Evolutionary conservation across 2,329 filamentous ascomycete genomes (phyloP).

Genomic region (Fusarium sororula): DNA sequence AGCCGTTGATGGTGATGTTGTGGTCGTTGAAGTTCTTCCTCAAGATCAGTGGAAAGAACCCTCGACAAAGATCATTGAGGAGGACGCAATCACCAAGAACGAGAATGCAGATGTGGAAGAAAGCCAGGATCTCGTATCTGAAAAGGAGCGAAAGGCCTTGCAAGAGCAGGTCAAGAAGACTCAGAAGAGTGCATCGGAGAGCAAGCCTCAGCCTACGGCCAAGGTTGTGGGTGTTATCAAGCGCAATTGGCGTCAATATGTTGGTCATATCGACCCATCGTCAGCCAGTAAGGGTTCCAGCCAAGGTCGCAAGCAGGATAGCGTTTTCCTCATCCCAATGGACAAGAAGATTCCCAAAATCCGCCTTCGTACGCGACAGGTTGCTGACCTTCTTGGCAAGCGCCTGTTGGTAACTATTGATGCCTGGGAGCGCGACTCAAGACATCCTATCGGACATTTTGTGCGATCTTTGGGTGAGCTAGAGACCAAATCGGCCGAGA

Average conservation of each 20-base stretch:
- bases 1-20: constrained; percentile 88
- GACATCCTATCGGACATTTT: constrained; percentile 93
- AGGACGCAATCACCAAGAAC: constrained; percentile 89
- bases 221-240: constrained; percentile 92
- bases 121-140: constrained; percentile 79
- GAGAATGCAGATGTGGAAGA: constrained; percentile 91
- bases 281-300: constrained; percentile 78
- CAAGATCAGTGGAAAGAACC: constrained; percentile 97
- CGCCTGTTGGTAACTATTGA: constrained; percentile 93
- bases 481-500: constrained; percentile 97
- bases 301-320: constrained; percentile 86
- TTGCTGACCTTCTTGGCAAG: constrained; percentile 87
- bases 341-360: constrained; percentile 98
- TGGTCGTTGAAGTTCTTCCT: constrained; percentile 91
- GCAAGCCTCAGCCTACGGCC: constrained; percentile 86
- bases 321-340: constrained; percentile 95
- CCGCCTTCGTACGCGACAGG: constrained; percentile 88
- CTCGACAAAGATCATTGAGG: constrained; percentile 94
- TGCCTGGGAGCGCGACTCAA: constrained; percentile 91
- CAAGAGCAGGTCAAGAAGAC: constrained; percentile 91
- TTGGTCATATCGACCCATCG: constrained; percentile 91
- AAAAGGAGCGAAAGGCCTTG: constrained; percentile 84
- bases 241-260: constrained; percentile 97
- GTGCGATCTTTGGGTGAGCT: constrained; percentile 91
- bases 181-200: constrained; percentile 80